Evolutionary conservation across 495 filamentous ascomycete genomes (phyloP), one percentile per base, ranked within the genome.

Genomic region (Penicillium pulvis): DNA sequence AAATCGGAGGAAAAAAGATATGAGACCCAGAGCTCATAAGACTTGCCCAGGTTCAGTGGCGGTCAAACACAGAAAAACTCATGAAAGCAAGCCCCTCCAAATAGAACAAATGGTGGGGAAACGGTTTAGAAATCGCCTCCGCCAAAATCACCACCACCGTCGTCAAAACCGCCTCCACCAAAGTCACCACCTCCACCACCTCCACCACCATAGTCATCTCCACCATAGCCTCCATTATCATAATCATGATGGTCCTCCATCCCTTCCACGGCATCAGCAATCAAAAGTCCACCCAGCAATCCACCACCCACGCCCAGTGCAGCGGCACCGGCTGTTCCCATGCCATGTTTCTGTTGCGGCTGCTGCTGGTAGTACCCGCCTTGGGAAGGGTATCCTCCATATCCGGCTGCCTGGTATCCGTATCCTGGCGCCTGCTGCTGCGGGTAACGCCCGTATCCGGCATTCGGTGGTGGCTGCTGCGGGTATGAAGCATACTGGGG

Each of bases 241-340:
- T 65, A 59, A 53, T 87, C 73, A 59, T 87, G 61, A 50, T 80
- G 63, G 57, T 65, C 65, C 17, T 50, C 65, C 28, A 68, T 48
- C 44, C 87, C 86, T 45, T 85, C 68, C 46, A 91, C 75, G 10
- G 84, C 86, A 65, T 89, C 81, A 4, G 80, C 87, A 42, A 95
- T 66, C 67, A 93, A 48, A 61, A 79, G 74, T 11, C 90, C 90
- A 58, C 90, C 90, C 3, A 93, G 42, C 64, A 95, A 59, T 53
- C 91, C 91, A 55, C 86, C 91, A 47, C 90, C 91, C 9, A 90
- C 66, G 70, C 91, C 91, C 58, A 93, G 71, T 17, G 90, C 91
- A 9, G 87, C 89, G 26, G 83, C 89, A 46, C 89, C 89, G 1
- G 77, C 83, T 44, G 77, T 77, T 20, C 88, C 90, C 78, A 91